Percentiles rank a stretch among this genome's conserved stretches.
Conservation (phyloP, 2,329 filamentous ascomycete genomes). For the Talaromyces sp. region DNA sequence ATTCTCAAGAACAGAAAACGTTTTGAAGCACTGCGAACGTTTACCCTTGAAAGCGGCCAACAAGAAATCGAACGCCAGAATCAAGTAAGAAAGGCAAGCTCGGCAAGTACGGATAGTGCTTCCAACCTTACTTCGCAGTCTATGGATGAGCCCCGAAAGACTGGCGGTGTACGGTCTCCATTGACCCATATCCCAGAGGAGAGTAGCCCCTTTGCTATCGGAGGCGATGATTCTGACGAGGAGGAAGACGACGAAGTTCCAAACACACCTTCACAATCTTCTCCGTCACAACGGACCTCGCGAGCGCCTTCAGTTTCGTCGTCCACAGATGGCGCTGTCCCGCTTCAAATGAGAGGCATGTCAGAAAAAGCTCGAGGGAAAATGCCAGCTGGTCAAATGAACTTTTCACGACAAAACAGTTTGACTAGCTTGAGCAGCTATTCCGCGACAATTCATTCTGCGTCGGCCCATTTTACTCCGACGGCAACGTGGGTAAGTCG, state of each 20-base stretch:
- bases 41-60: constrained; percentile 87
- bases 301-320: constrained; percentile 65
- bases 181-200: constrained; percentile 70
- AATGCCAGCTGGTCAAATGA: constrained; percentile 76
- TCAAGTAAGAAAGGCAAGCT: constrained; percentile 61
- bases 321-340: constrained; percentile 70
- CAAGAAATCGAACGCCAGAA: constrained; percentile 82
- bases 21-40: constrained; percentile 77
- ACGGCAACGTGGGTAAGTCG: constrained; percentile 64
- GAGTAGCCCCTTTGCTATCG: constrained; percentile 78
- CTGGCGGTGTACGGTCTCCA: constrained; percentile 51
- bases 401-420: constrained; percentile 86
- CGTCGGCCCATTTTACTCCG: constrained; percentile 62
- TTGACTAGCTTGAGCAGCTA: constrained; percentile 70
- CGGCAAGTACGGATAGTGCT: constrained; percentile 27
- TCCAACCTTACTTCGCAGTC: constrained; percentile 33
- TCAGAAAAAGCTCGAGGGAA: constrained; percentile 96
- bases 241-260: constrained; percentile 39
- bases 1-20: constrained; percentile 74
- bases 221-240: constrained; percentile 66
- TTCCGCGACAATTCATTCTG: constrained; percentile 53
- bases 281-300: constrained; percentile 48
- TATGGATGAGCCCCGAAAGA: constrained; percentile 33
- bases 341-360: constrained; percentile 80
- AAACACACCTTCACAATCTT: constrained; percentile 56